Evolutionary conservation across 257 asterid species (phyloP).

Genomic region (Salvia miltiorrhiza): DNA sequence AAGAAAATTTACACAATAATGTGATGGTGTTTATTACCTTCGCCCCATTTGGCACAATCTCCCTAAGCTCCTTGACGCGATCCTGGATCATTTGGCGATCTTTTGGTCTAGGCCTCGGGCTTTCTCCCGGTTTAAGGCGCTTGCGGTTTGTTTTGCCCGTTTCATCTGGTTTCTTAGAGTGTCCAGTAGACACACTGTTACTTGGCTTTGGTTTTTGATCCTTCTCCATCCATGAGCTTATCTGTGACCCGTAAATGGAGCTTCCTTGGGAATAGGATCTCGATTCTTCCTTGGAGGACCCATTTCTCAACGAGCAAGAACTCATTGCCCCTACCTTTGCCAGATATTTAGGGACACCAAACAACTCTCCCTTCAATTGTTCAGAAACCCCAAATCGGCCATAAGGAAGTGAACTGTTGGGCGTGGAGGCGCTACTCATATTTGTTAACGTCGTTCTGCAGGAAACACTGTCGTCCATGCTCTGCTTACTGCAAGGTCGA

Average conservation of each 20-base stretch:
- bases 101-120: constrained; percentile 89
- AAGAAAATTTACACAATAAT: neutral
- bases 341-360: constrained; percentile 51
- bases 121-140: constrained; percentile 90
- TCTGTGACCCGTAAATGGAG: constrained; percentile 63
- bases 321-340: constrained; percentile 41
- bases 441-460: constrained; percentile 52
- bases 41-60: constrained; percentile 89
- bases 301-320: constrained; percentile 41
- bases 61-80: constrained; percentile 87
- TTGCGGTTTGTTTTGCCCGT: constrained; percentile 59
- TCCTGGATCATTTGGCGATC: constrained; percentile 99
- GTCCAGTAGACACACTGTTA: constrained; percentile 58
- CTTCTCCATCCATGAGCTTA: constrained; percentile 69
- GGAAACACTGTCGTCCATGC: constrained; percentile 51
- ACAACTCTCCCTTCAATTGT: constrained; percentile 50
- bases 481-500: constrained; percentile 30
- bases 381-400: constrained; percentile 43
- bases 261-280: constrained; percentile 52
- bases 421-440: constrained; percentile 46
- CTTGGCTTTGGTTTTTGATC: constrained; percentile 44
- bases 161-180: constrained; percentile 67
- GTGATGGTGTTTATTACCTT: constrained; percentile 48
- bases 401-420: constrained; percentile 40
- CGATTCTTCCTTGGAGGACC: constrained; percentile 44